Evolutionary conservation across 2,329 filamentous ascomycete species (phyloP), one percentile per base, ranked within the genome.

Genomic region (Endoconidiophora laricicola): DNA sequence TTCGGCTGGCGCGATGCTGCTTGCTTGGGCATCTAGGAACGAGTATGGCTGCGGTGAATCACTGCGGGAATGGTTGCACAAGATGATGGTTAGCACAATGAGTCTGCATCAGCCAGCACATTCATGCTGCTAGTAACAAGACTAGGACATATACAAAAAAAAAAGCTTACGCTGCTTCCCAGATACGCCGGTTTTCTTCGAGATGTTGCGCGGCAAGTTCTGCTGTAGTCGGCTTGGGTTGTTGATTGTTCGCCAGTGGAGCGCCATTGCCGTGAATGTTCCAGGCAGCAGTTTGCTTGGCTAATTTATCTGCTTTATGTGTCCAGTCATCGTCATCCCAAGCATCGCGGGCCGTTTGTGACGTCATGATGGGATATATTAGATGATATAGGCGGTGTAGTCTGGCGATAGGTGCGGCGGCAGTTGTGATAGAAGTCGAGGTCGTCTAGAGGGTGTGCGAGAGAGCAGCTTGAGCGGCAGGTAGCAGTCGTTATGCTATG

Each of bases 241-340:
- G 64, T 16, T 63, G 60, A 46, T 59, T 59, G 36, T 60, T 58
- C 50, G 58, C 57, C 49, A 61, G 56, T 29, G 63, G 59, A n/a
- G 44, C 2, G 9, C 18, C 38, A 12, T 22, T 14, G 29, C 33
- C 37, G 18, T 44, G 41, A 1, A 44, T 44, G 33, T 23, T 18
- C 42, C 51, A 53, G 22, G 42, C 42, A 14, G 26, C 16, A 14
- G 63, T 57, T 48, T 60, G 59, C 44, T 63, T 61, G 20, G 67
- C 61, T 40, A 63, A 58, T 52, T 62, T 72, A 62, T 94, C 86
- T 52, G 83, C 86, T 60, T 83, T 74, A 4, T 69, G 66, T 62
- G 90, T 85, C 87, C 88, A 96, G 60, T 94, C 85, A 58, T 91
- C 83, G 58, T 94, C 74, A 33, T 90, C 86, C 90, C 90, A 95